Conservation (phyloP, 176 grass and related monocot species). For the Hyparrhenia diplandra region DNA sequence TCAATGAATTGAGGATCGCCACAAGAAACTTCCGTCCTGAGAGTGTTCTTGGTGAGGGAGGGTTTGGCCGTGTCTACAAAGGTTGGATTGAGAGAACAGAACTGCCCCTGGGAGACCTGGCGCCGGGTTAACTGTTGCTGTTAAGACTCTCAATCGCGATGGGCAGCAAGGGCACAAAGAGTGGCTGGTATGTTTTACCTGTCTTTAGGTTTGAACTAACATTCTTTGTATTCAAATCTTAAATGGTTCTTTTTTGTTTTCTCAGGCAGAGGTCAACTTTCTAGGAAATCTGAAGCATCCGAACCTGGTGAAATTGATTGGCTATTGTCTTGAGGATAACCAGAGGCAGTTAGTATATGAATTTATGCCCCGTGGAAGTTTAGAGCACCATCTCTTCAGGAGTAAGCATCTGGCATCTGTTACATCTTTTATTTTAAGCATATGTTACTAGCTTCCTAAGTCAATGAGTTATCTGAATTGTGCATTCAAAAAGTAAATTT, state of each 20-base stretch:
- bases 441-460: background rate
- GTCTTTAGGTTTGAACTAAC: background rate
- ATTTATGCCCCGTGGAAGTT: slow-evolving; percentile 78
- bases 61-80: slow-evolving; percentile 75
- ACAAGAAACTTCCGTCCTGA: slow-evolving; percentile 71
- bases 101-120: slow-evolving; percentile 55
- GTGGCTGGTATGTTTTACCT: slow-evolving; percentile 60
- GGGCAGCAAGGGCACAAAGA: slow-evolving; percentile 82
- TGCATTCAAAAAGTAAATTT: background rate
- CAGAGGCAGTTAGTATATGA: slow-evolving; percentile 71
- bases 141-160: slow-evolving; percentile 70
- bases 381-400: slow-evolving; percentile 77
- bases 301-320: slow-evolving; percentile 73
- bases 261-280: slow-evolving; percentile 76
- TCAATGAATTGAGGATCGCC: slow-evolving; percentile 54
- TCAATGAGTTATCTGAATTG: background rate
- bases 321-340: slow-evolving; percentile 77
- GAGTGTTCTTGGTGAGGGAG: slow-evolving; percentile 64
- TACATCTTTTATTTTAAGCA: background rate
- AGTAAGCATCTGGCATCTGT: slow-evolving; percentile 31
- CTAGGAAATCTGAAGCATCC: slow-evolving; percentile 62
- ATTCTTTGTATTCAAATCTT: background rate
- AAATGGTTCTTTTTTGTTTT: background rate
- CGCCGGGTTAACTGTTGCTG: slow-evolving; percentile 62
- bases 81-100: slow-evolving; percentile 65